Evolutionary conservation across 2,329 filamentous ascomycete species (phyloP).

Genomic region (Phyllosticta citribraziliensis): DNA sequence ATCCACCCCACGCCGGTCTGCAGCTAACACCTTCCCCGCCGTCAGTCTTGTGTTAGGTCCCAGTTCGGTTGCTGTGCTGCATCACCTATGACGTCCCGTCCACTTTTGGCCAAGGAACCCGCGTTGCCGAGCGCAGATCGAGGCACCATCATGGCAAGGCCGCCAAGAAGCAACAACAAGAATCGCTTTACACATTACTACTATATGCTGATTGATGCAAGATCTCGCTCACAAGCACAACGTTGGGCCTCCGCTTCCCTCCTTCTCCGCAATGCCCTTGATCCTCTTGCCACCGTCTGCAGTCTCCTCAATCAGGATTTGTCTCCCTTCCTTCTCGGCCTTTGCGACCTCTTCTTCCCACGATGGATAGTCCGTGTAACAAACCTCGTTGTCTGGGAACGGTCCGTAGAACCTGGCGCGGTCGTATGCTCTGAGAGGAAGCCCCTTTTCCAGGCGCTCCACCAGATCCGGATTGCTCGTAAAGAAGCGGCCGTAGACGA

Average conservation of each 20-base stretch:
- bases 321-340: conserved; percentile 1
- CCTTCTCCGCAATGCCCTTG: not conserved
- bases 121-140: not conserved
- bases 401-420: conserved; percentile 28
- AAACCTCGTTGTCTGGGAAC: conserved; percentile 17
- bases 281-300: not conserved
- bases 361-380: conserved; percentile 27
- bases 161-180: not conserved
- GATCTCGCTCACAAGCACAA: not conserved
- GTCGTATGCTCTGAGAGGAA: conserved; percentile 31
- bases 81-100: not conserved
- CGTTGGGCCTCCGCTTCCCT: not conserved
- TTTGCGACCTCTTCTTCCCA: conserved; percentile 12
- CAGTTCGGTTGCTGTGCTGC: not conserved
- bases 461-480: conserved; percentile 39
- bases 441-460: conserved; percentile 31
- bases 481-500: conserved; percentile 38
- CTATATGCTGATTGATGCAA: not conserved
- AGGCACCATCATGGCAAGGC: not conserved
- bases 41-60: not conserved
- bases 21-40: not conserved
- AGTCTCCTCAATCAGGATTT: not conserved
- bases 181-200: not conserved
- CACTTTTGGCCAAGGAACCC: not conserved
- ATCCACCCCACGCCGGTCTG: not conserved